Conservation (phyloP, 2,329 filamentous ascomycete genomes). For the Zasmidium citrigriseum region DNA sequence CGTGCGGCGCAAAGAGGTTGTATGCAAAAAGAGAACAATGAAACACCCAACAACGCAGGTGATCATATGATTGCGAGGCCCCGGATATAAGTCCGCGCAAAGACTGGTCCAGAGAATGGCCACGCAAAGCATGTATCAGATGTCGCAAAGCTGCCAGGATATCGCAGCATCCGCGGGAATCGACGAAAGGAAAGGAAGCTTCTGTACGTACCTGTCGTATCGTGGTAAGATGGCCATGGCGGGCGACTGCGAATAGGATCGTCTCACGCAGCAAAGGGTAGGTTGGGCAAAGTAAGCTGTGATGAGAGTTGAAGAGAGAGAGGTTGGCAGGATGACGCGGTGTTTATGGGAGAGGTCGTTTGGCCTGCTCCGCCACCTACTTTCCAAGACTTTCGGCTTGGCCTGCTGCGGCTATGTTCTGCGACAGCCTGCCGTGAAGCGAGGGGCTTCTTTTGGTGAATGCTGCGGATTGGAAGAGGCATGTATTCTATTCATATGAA, state of each 20-base stretch:
- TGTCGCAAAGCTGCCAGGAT: neutral
- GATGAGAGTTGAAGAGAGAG: neutral
- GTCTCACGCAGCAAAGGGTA: too few relatives aligned
- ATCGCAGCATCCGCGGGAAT: neutral
- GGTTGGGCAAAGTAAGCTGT: neutral
- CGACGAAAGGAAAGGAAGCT: neutral
- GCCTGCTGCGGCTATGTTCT: neutral
- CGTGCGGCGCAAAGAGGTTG: neutral
- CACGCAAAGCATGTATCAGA: neutral
- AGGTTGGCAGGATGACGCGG: neutral
- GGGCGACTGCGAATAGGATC: too few relatives aligned
- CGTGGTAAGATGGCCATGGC: neutral
- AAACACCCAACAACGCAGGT: too few relatives aligned
- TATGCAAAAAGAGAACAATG: too few relatives aligned
- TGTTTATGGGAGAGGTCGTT: neutral
- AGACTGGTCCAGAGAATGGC: neutral
- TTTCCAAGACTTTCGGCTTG: neutral
- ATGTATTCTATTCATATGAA: too few relatives aligned
- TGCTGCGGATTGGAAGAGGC: neutral
- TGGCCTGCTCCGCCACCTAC: neutral
- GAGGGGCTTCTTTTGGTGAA: neutral
- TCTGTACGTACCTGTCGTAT: neutral
- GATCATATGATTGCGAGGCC: too few relatives aligned
- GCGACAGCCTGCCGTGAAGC: neutral
- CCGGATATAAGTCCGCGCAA: too few relatives aligned